Base-by-base conservation (phyloP, 2,329 filamentous ascomycete species). In the Talaromyces pinophilus region DNA sequence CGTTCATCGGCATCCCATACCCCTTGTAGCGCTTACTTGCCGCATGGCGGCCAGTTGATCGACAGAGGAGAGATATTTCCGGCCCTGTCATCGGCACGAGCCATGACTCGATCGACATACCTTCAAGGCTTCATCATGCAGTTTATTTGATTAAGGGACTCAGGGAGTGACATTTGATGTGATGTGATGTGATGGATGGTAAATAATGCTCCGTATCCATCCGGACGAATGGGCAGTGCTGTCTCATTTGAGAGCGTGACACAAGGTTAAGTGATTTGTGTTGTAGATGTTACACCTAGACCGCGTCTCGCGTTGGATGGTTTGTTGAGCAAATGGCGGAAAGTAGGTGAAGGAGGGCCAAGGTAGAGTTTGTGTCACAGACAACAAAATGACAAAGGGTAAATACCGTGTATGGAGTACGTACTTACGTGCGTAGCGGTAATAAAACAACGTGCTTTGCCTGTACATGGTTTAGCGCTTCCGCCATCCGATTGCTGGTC, bases 401-500 rank as follows among this genome's bases (percentile, higher is more conserved):
- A 55, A 52, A 28, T 52, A 17, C 46, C 3, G 5, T 30, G 8
- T 25, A 25, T 25, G 10, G 22, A 6, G 19, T 8, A 19, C 10
- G 22, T 25, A 25, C 13, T 28, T 52, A 52, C 48, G 48, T 52
- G 48, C 48, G 22, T 52, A 54, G 48, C 28, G 50, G 54, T 46
- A 60, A 35, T 33, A 19, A 60, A 60, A 44, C 25, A 60, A 40
- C 15, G 28, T 22, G 19, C 57, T 46, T 46, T 60, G 17, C 57
- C 57, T 5, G 17, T 60, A 30, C 1, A 13, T 38, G 19, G n/a
- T n/a, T 59, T 60, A 60, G 57, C 28, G 57, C 57, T 44, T 46
- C 57, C 57, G 57, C 57, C n/a, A 30, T 42, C 57, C 25, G 40
- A 46, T 57, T 13, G n/a, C 25, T 57, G n/a, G 54, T 11, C 54